These are phyloP conservation scores for Bruguiera parviflora DNA, from an alignment of 345 rosid species.

Conservation along the genomic window DNA sequence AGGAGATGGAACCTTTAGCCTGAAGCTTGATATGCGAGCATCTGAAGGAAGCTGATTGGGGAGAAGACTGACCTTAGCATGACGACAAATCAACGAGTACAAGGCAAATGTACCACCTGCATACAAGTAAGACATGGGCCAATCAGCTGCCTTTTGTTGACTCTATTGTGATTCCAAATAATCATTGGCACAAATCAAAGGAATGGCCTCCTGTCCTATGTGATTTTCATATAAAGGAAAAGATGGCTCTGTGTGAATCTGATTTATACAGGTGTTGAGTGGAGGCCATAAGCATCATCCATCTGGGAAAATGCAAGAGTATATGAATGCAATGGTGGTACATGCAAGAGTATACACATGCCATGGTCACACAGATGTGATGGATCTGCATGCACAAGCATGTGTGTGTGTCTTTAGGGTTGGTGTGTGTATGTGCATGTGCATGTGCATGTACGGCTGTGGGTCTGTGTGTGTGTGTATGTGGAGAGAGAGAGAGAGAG, in stretches of 20 bases:
- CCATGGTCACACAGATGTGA: no score
- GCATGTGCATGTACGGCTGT: background rate
- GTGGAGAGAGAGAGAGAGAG: background rate
- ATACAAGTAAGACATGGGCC: background rate
- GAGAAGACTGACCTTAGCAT: slow-evolving; percentile 93
- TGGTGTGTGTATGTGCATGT: background rate
- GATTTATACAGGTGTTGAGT: no score
- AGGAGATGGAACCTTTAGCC: slow-evolving; percentile 92
- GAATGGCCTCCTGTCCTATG: no score
- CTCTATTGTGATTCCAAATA: background rate
- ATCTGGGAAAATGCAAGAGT: no score
- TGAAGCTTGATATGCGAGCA: slow-evolving; percentile 92
- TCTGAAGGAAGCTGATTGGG: slow-evolving; percentile 98
- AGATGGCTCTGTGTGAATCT: no score
- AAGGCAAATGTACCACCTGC: slow-evolving; percentile 98
- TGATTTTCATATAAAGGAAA: no score
- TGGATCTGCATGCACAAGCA: background rate
- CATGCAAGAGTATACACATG: no score
- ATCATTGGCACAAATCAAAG: background rate
- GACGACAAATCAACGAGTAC: slow-evolving; percentile 92
- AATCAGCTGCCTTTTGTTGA: background rate
- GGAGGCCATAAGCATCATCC: no score
- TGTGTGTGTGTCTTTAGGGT: background rate
- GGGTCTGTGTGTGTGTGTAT: background rate
- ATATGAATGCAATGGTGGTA: no score